phyloP scores from a whole-genome alignment of 768 basidiomycete species.

The Lepiota subincarnata region DNA sequence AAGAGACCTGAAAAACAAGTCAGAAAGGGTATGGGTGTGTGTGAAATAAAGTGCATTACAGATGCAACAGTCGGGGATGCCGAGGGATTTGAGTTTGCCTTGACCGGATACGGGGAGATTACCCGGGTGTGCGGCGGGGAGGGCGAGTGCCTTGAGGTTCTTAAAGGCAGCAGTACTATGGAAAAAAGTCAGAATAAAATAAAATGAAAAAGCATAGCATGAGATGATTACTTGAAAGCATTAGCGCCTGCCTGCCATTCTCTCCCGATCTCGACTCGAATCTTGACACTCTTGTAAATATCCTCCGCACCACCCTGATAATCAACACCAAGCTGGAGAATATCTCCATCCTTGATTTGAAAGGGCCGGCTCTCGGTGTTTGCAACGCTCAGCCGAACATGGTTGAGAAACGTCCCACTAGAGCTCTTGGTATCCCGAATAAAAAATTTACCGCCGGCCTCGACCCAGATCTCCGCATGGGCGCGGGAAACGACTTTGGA shows the following conservation, averaged over 20 bases:
- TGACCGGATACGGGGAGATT: background rate
- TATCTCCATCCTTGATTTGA: slow-evolving; percentile 87
- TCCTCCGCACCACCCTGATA: slow-evolving; percentile 98
- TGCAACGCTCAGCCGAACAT: slow-evolving; percentile 82
- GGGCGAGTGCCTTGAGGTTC: slow-evolving; percentile 72
- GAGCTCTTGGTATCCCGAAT: slow-evolving; percentile 83
- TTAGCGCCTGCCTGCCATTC: slow-evolving; percentile 90
- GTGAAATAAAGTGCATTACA: slow-evolving; percentile 46
- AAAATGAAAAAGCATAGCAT: slow-evolving; percentile 3
- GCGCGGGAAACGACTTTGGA: slow-evolving; percentile 92
- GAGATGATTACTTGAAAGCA: slow-evolving; percentile 77
- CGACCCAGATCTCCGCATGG: slow-evolving; percentile 93
- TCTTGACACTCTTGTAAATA: slow-evolving; percentile 96
- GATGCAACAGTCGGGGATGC: slow-evolving; percentile 87
- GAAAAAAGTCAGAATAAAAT: slow-evolving; percentile 4
- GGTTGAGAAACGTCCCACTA: slow-evolving; percentile 94
- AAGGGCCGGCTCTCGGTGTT: slow-evolving; percentile 75
- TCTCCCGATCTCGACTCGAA: slow-evolving; percentile 80
- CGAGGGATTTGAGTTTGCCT: slow-evolving; percentile 29
- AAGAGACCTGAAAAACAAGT: slow-evolving; percentile 47
- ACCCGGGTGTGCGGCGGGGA: slow-evolving; percentile 15
- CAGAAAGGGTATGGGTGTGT: background rate
- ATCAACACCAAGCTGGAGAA: slow-evolving; percentile 93
- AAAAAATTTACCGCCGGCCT: slow-evolving; percentile 65
- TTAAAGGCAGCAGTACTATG: slow-evolving; percentile 64